phyloP scores from a whole-genome alignment of 2,329 filamentous ascomycete species.

The Emericellopsis cladophorae region DNA sequence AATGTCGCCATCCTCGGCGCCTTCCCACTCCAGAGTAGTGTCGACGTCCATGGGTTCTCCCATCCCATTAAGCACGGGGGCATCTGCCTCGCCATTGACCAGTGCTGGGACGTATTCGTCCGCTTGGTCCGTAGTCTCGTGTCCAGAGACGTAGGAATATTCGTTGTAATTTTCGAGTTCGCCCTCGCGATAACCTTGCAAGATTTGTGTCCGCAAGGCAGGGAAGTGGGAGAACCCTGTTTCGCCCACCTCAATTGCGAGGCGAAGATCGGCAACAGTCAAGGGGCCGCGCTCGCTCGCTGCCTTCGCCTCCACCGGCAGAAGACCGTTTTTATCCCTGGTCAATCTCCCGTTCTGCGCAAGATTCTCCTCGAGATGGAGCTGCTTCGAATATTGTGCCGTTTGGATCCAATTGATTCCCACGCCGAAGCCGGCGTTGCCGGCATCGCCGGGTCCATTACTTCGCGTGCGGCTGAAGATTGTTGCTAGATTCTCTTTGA shows the following conservation, averaged over 20 bases:
- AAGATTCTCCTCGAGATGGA: slow-evolving; percentile 64
- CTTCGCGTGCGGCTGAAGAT: slow-evolving; percentile 52
- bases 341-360: slow-evolving; percentile 61
- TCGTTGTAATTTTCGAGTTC: slow-evolving; percentile 58
- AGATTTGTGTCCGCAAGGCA: slow-evolving; percentile 56
- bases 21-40: slow-evolving; percentile 48
- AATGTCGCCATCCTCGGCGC: slow-evolving; percentile 37
- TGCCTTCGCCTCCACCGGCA: slow-evolving; percentile 72
- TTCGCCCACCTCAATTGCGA: slow-evolving; percentile 66
- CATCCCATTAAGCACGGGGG: slow-evolving; percentile 33
- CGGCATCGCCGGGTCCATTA: slow-evolving; percentile 51
- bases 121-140: slow-evolving; percentile 11
- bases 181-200: slow-evolving; percentile 61
- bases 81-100: slow-evolving; percentile 20
- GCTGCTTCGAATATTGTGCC: slow-evolving; percentile 60
- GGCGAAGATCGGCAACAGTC: slow-evolving; percentile 63
- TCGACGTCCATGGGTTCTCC: slow-evolving; percentile 49
- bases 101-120: slow-evolving; percentile 16
- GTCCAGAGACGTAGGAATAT: slow-evolving; percentile 38
- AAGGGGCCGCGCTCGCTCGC: slow-evolving; percentile 60
- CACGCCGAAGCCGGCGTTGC: slow-evolving; percentile 49
- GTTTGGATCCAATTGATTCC: slow-evolving; percentile 67
- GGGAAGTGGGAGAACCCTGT: slow-evolving; percentile 68
- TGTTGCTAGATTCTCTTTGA: slow-evolving; percentile 52
- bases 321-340: slow-evolving; percentile 61